These are phyloP conservation scores for Crithidia sp. DNA, from an alignment of 208 protist genomes.

Conservation along the genomic window DNA sequence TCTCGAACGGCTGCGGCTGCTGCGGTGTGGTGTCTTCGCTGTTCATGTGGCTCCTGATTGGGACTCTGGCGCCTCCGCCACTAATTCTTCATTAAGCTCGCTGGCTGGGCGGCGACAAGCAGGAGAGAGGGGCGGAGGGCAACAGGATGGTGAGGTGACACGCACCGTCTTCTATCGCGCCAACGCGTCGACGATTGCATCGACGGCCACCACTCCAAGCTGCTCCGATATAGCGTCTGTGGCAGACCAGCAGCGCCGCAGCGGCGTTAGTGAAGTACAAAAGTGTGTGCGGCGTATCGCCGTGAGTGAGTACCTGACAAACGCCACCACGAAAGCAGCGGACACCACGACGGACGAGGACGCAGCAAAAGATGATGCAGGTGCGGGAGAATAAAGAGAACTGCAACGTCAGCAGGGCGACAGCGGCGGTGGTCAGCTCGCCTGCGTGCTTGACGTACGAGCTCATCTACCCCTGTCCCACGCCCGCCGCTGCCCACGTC, in stretches of 20 bases:
- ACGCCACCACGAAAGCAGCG: too few relatives aligned
- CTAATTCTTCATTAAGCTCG: too few relatives aligned
- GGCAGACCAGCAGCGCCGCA: too few relatives aligned
- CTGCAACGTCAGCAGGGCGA: neutral
- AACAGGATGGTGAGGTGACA: neutral
- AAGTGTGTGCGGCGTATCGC: neutral
- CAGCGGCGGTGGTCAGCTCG: neutral
- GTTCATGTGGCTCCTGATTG: neutral
- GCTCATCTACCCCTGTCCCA: neutral
- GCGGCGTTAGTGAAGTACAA: too few relatives aligned
- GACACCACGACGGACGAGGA: too few relatives aligned
- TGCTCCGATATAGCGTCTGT: too few relatives aligned
- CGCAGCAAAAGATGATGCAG: neutral
- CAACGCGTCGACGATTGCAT: neutral
- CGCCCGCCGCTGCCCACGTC: conserved; percentile 8
- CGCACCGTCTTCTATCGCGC: conserved; percentile 17
- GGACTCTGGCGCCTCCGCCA: neutral
- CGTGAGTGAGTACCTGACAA: neutral
- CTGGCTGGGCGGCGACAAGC: too few relatives aligned
- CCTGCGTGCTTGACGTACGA: conserved; percentile 18
- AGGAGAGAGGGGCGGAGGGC: too few relatives aligned
- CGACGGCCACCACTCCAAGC: neutral
- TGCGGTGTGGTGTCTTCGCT: conserved; percentile 12
- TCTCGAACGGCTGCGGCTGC: conserved; percentile 1
- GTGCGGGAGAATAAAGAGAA: neutral